phyloP scores from a whole-genome alignment of 2,329 filamentous ascomycete genomes.

The Talaromyces sp. region DNA sequence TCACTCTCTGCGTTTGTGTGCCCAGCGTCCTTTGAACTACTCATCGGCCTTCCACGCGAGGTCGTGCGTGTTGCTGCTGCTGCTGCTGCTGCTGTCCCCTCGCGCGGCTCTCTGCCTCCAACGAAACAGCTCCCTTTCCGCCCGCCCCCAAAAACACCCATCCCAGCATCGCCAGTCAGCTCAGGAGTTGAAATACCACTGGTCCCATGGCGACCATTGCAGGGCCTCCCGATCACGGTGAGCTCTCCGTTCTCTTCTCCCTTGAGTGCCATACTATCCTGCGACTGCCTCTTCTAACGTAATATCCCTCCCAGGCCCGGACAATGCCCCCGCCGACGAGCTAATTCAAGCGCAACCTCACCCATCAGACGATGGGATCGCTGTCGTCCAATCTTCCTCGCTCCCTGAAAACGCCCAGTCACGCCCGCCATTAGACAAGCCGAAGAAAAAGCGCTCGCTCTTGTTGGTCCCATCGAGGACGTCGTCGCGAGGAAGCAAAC shows the following conservation, averaged over 20 bases:
- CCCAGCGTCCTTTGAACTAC: not conserved
- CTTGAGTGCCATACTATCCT: not conserved
- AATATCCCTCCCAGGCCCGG: slow-evolving; percentile 9
- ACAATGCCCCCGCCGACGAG: slow-evolving; percentile 11
- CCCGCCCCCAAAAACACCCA: not conserved
- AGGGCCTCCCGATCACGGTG: slow-evolving; percentile 7
- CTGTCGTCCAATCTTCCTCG: slow-evolving; percentile 8
- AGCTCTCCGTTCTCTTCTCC: not conserved
- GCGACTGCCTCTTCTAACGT: not conserved
- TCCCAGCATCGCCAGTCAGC: slow-evolving; percentile 14
- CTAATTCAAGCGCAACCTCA: slow-evolving; percentile 8
- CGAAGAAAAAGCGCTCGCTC: slow-evolving; percentile 35
- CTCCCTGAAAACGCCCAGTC: slow-evolving; percentile 7
- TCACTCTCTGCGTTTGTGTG: not conserved
- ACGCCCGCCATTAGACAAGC: slow-evolving; percentile 16
- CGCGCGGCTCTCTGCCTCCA: not conserved
- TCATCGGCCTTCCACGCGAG: not conserved
- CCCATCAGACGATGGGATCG: slow-evolving; percentile 9
- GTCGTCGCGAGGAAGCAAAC: slow-evolving; percentile 34
- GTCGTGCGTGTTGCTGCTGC: not conserved
- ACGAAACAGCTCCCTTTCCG: not conserved
- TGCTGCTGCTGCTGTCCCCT: too few relatives aligned
- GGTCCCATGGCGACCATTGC: slow-evolving; percentile 28
- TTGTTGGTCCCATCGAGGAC: slow-evolving; percentile 35
- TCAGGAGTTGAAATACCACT: slow-evolving; percentile 24